These are phyloP conservation scores for Amanita phalloides DNA, from an alignment of 768 basidiomycete species.

Conservation along the genomic window DNA sequence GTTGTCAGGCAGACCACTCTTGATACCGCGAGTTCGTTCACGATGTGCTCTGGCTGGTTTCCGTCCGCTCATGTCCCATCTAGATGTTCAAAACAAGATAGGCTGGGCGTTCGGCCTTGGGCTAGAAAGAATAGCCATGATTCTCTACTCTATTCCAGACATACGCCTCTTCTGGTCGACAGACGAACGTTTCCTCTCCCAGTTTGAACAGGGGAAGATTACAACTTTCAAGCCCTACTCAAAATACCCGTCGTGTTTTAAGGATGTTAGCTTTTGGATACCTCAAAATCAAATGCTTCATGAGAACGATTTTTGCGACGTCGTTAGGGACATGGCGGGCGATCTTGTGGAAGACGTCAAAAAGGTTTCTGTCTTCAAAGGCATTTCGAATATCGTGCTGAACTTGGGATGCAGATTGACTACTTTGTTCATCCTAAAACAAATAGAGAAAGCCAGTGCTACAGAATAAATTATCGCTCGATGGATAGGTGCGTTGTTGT, in stretches of 20 bases:
- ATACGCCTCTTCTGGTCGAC: slow-evolving; percentile 96
- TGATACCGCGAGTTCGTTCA: slow-evolving; percentile 67
- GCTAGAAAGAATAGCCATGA: slow-evolving; percentile 95
- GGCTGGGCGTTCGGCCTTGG: slow-evolving; percentile 99
- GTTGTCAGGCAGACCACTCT: slow-evolving; percentile 86
- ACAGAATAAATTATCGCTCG: slow-evolving; percentile 88
- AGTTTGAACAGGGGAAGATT: slow-evolving; percentile 73
- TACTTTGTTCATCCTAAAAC: slow-evolving; percentile 87
- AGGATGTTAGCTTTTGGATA: slow-evolving; percentile 94
- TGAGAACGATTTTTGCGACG: slow-evolving; percentile 96
- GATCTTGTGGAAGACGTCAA: slow-evolving; percentile 89
- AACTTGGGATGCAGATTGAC: slow-evolving; percentile 58
- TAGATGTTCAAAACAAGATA: slow-evolving; percentile 73
- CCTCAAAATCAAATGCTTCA: slow-evolving; percentile 49
- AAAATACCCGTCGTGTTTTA: slow-evolving; percentile 86
- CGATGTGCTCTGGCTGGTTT: slow-evolving; percentile 12
- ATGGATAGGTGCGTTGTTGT: slow-evolving; percentile 74
- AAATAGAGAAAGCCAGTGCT: slow-evolving; percentile 67
- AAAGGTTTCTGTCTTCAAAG: slow-evolving; percentile 37
- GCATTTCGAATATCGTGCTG: not conserved
- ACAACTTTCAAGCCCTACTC: slow-evolving; percentile 85
- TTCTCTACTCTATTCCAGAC: slow-evolving; percentile 93
- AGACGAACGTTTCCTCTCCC: slow-evolving; percentile 78
- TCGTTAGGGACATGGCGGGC: slow-evolving; percentile 86
- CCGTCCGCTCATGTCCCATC: slow-evolving; percentile 3